phyloP scores from a whole-genome alignment of 176 grass and related monocot genomes.

The Hordeum vulgare region MorexV3_pseudomolecules_assembly NC_058522.1:491786753-491787252 shows the following conservation, averaged over 20 bases:
- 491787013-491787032: not conserved
- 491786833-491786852: not conserved
- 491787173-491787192: slow-evolving; percentile 72
- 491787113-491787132: slow-evolving; percentile 87
- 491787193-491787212: slow-evolving; percentile 86
- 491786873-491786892: not conserved
- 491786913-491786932: not conserved
- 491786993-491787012: slow-evolving; percentile 1
- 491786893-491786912: not conserved
- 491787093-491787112: slow-evolving; percentile 50
- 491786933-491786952: not conserved
- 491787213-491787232: slow-evolving; percentile 94
- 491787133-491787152: slow-evolving; percentile 85
- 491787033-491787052: not conserved
- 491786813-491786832: not conserved
- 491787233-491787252: slow-evolving; percentile 94
- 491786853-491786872: not conserved
- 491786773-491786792: not conserved
- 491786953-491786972: not conserved
- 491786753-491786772: not conserved
- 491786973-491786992: not conserved
- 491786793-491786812: not conserved
- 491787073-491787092: slow-evolving; percentile 49
- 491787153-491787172: slow-evolving; percentile 74
- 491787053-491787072: slow-evolving; percentile 5